Percentiles rank a stretch among this genome's conserved stretches.
phyloP scores from a whole-genome alignment of 805 yeast species.

The Myxozyma sirexii region DNA sequence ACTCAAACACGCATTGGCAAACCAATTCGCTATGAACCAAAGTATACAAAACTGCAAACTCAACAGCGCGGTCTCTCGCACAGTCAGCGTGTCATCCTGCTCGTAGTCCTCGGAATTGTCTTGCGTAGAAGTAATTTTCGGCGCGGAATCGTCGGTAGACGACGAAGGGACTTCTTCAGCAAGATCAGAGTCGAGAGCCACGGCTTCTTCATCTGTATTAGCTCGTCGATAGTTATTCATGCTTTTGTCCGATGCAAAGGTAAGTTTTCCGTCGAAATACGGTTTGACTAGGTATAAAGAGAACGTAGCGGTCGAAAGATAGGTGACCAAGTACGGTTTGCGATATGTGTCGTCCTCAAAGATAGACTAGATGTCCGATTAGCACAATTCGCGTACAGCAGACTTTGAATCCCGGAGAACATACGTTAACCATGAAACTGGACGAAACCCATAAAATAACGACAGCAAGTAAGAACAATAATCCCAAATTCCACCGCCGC shows the following conservation, averaged over 20 bases:
- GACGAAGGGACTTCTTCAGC: neutral
- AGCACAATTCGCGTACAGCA: neutral
- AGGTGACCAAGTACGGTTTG: constrained; percentile 92
- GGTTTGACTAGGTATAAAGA: constrained; percentile 74
- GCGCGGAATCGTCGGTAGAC: neutral
- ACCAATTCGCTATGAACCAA: constrained; percentile 89
- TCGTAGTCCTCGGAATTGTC: neutral
- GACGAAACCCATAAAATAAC: constrained; percentile 74
- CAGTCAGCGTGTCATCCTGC: constrained; percentile 29
- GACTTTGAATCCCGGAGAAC: constrained; percentile 5
- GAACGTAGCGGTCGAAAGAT: constrained; percentile 85
- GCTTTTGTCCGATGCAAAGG: neutral
- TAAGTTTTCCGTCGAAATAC: constrained; percentile 35
- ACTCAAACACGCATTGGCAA: constrained; percentile 82
- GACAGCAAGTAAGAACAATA: constrained; percentile 21
- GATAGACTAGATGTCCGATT: constrained; percentile 40
- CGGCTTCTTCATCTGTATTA: constrained; percentile 1
- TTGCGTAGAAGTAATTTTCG: neutral
- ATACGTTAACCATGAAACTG: constrained; percentile 77
- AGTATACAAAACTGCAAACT: constrained; percentile 81
- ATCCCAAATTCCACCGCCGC: constrained; percentile 28
- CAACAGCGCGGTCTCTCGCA: constrained; percentile 66
- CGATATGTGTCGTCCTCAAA: constrained; percentile 70
- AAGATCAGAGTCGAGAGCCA: constrained; percentile 3
- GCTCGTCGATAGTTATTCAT: neutral